Conservation (phyloP, 1,139 yeast genomes). For the Blastobotrys illinoisensis region DNA sequence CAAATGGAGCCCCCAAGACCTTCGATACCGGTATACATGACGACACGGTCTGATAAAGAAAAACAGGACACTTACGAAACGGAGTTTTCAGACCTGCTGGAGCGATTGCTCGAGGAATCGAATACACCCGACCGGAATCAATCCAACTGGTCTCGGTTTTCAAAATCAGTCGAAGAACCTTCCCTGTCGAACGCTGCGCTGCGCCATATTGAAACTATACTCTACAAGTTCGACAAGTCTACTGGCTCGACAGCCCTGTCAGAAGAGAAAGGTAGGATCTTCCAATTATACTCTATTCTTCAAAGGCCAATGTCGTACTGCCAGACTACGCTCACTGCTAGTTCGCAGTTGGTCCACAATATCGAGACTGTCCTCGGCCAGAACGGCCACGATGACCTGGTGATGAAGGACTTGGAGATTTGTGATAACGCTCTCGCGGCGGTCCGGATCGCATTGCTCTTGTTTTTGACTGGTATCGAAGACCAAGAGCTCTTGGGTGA, state of each 20-base stretch:
- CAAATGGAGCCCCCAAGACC: not conserved
- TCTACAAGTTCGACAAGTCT: slow-evolving; percentile 3
- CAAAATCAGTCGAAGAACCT: not conserved
- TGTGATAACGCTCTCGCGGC: not conserved
- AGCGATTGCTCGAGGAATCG: slow-evolving; percentile 2
- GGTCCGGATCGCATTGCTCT: not conserved
- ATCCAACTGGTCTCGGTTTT: not conserved
- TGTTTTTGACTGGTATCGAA: not conserved
- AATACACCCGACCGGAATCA: not conserved
- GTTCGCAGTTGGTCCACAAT: not conserved
- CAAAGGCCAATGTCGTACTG: slow-evolving; percentile 4
- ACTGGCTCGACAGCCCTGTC: slow-evolving; percentile 2
- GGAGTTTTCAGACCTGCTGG: slow-evolving; percentile 8
- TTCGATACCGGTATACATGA: not conserved
- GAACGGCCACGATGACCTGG: not conserved
- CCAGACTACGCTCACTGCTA: not conserved
- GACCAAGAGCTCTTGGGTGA: not conserved
- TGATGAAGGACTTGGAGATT: not conserved
- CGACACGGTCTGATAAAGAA: slow-evolving; percentile 1
- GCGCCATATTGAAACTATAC: slow-evolving; percentile 5
- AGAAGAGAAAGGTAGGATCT: slow-evolving; percentile 5
- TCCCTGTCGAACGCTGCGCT: slow-evolving; percentile 7
- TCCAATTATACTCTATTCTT: slow-evolving; percentile 5
- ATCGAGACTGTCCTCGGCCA: not conserved
- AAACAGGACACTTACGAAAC: slow-evolving; percentile 6